Percentiles rank a stretch among this genome's conserved stretches.
These are phyloP conservation scores for Zymoseptoria pseudotritici DNA, from an alignment of 2,329 filamentous ascomycete genomes.

Conservation along the genomic window DNA sequence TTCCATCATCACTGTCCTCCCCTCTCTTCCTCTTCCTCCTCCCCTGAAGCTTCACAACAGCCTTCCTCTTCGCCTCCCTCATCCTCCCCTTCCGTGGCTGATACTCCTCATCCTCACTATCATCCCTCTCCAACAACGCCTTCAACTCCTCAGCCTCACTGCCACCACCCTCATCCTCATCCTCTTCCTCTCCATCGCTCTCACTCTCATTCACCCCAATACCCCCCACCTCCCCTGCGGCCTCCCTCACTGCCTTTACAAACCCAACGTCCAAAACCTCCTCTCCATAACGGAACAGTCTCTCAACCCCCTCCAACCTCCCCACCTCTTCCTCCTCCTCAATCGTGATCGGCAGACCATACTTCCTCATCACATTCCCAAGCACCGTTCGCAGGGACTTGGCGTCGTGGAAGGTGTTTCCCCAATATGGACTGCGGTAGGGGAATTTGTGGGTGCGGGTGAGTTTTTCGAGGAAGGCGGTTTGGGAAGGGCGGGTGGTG, in stretches of 20 bases:
- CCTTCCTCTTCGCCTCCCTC: not conserved
- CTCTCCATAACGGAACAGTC: constrained; percentile 1
- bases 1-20: not conserved
- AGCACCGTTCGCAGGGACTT: constrained; percentile 2
- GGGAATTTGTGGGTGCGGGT: constrained; percentile 1
- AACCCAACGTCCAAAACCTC: constrained; percentile 3
- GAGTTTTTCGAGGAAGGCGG: not conserved
- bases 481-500: not conserved
- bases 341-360: not conserved
- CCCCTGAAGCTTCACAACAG: not conserved
- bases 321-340: not conserved
- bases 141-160: constrained; percentile 1
- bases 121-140: not conserved
- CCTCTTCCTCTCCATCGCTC: not conserved
- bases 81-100: not conserved
- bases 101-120: constrained; percentile 3
- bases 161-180: not conserved
- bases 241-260: not conserved
- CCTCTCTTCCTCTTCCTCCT: not conserved
- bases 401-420: constrained; percentile 5
- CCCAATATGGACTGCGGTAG: constrained; percentile 3
- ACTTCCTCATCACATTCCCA: not conserved
- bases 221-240: not conserved
- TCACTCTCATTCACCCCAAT: not conserved
- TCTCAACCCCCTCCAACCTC: not conserved